Base-by-base conservation (phyloP, 108 stramenopile species). In the Tribonema minus region DNA sequence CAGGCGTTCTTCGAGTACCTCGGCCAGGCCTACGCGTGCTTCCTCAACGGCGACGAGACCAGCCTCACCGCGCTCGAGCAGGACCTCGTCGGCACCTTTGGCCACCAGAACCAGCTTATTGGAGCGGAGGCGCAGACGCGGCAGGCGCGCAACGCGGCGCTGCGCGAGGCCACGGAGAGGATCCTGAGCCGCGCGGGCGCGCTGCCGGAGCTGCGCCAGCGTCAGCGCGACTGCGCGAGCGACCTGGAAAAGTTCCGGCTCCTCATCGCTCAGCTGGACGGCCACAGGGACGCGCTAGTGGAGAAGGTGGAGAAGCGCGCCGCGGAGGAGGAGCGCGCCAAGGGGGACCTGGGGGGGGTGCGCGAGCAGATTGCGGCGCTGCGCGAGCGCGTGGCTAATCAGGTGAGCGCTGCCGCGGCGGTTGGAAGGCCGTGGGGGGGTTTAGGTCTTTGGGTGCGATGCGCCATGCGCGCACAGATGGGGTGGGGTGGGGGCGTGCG, bases 171-270 rank as follows among this genome's bases (percentile, higher is more conserved):
- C n/a, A n/a, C n/a, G n/a, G n/a, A n/a, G n/a, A n/a, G n/a, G n/a
- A n/a, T n/a, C n/a, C n/a, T n/a, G n/a, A n/a, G n/a, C n/a, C n/a
- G n/a, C n/a, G n/a, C n/a, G n/a, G n/a, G n/a, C n/a, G n/a, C n/a
- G n/a, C n/a, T n/a, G n/a, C n/a, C n/a, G n/a, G n/a, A n/a, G n/a
- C n/a, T 12, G 1, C 65, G 46, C 90, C 87, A 61, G 80, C 83
- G 58, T 2, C 23, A 2, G 20, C 23, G n/a, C 38, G 12, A 2
- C 25, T 2, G n/a, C n/a, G n/a, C n/a, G 5, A 81, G 82, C 35
- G 94, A 93, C 78, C 88, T 91, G 69, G 93, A 92, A 68, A 94
- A 94, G 82, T 93, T 92, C 73, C 84, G 91, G 27, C 85, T 88
- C 32, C 88, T 96, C 1, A 85, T 94, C 71, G 80, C 64, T 2